Evolutionary conservation across 371 early-diverging fungal species (phyloP).

Genomic region (Apophysomyces elegans): DNA sequence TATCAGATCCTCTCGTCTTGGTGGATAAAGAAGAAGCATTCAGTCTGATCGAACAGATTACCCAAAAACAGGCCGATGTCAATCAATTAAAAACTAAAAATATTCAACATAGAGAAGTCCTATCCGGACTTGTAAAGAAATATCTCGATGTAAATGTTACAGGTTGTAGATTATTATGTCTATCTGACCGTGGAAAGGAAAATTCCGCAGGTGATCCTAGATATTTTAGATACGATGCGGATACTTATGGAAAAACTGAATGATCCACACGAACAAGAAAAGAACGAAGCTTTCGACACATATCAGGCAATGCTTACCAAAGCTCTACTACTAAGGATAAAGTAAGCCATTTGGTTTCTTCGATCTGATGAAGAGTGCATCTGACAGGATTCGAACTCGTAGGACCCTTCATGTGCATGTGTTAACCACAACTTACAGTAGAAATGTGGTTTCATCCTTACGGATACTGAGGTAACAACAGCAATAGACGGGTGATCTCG

Average conservation of each 20-base stretch:
- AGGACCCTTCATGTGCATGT: constrained; percentile 19
- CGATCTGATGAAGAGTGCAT: background rate
- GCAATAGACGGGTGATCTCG: background rate
- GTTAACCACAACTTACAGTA: constrained; percentile 15
- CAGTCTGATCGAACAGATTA: background rate
- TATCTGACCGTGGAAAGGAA: background rate
- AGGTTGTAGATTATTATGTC: too few species aligned
- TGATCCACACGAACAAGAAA: constrained; percentile 7
- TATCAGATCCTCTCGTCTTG: background rate
- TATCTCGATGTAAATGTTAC: constrained; percentile 15
- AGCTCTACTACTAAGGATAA: constrained; percentile 17
- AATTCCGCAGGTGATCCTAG: constrained; percentile 10
- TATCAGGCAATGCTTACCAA: constrained; percentile 21
- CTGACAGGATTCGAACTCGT: background rate
- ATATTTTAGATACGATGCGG: constrained; percentile 20
- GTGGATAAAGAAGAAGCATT: background rate
- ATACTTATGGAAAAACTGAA: constrained; percentile 14
- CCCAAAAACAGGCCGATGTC: background rate
- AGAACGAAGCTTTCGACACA: constrained; percentile 16
- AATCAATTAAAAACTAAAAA: constrained; percentile 1
- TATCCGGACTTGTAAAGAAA: constrained; percentile 3
- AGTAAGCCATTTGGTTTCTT: constrained; percentile 10
- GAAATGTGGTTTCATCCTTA: constrained; percentile 12
- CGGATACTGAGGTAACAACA: constrained; percentile 15
- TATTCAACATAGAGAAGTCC: background rate